These are phyloP conservation scores for Serendipita indica DNA, from an alignment of 768 basidiomycete species.

Conservation along the genomic window DNA sequence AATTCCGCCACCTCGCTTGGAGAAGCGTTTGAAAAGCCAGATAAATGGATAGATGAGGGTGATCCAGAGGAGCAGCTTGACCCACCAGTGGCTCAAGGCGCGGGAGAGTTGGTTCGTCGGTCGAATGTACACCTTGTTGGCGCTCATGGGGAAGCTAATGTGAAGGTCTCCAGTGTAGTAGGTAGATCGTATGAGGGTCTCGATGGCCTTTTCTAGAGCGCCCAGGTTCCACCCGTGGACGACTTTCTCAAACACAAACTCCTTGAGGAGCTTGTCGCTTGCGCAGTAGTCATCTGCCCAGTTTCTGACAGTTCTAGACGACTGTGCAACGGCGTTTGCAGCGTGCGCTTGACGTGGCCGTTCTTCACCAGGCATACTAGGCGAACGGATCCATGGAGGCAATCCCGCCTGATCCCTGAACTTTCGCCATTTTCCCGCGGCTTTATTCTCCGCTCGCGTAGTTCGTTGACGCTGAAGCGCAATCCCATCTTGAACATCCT, in stretches of 20 bases:
- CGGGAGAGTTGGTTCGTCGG: slow-evolving; percentile 53
- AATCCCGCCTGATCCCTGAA: slow-evolving; percentile 36
- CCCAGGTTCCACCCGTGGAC: slow-evolving; percentile 46
- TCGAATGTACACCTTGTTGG: slow-evolving; percentile 44
- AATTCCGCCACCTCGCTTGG: slow-evolving; percentile 47
- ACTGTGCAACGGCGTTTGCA: not conserved
- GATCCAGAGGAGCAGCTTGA: slow-evolving; percentile 53
- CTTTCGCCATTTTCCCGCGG: slow-evolving; percentile 32
- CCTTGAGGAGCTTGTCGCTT: slow-evolving; percentile 55
- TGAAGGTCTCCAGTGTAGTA: slow-evolving; percentile 27
- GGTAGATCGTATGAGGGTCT: slow-evolving; percentile 27
- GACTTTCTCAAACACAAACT: slow-evolving; percentile 62
- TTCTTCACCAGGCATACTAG: not conserved
- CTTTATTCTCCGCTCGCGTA: slow-evolving; percentile 21
- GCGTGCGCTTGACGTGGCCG: not conserved
- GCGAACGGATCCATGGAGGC: slow-evolving; percentile 36
- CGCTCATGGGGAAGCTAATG: slow-evolving; percentile 36
- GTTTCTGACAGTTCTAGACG: slow-evolving; percentile 47
- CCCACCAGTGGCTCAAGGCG: slow-evolving; percentile 52
- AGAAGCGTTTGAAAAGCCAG: slow-evolving; percentile 61
- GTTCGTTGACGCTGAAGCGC: slow-evolving; percentile 14
- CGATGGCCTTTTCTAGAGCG: slow-evolving; percentile 27
- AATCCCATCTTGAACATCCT: slow-evolving; percentile 27
- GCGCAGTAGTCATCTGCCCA: slow-evolving; percentile 79
- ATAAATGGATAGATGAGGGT: slow-evolving; percentile 64